Evolutionary conservation across 2,329 filamentous ascomycete species (phyloP).

Genomic region (Ophiostoma populinum): DNA sequence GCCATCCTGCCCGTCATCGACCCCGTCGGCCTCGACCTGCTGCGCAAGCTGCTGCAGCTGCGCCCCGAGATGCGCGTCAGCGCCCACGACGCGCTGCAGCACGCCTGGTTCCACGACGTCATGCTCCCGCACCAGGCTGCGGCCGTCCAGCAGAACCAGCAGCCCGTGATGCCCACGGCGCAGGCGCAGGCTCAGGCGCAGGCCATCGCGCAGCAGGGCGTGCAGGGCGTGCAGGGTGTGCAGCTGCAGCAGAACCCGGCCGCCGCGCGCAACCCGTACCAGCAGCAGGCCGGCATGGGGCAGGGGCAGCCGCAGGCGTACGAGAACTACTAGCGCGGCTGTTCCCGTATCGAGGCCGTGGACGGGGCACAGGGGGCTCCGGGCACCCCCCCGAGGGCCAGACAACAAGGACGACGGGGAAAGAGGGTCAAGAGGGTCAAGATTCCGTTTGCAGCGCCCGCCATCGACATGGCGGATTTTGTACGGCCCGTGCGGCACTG

Average conservation of each 20-base stretch:
- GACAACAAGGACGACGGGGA: too few species aligned
- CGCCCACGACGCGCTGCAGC: conserved; percentile 68
- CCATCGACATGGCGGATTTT: too few species aligned
- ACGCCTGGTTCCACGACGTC: conserved; percentile 81
- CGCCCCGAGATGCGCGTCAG: conserved; percentile 82
- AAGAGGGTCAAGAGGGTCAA: too few species aligned
- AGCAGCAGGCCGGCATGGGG: conserved; percentile 12
- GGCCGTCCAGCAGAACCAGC: conserved; percentile 49
- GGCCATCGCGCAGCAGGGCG: conserved; percentile 7
- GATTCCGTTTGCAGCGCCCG: too few species aligned
- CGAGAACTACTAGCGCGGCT: conserved; percentile 13
- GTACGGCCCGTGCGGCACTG: too few species aligned
- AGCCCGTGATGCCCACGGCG: conserved; percentile 42
- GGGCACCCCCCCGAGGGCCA: too few species aligned
- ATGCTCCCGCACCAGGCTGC: conserved; percentile 30
- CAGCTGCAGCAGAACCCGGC: conserved; percentile 15
- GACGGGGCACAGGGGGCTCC: too few species aligned
- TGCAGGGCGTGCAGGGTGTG: neutral
- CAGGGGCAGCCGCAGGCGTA: conserved; percentile 13
- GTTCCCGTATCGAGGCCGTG: too few species aligned
- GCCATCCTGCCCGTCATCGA: conserved; percentile 85
- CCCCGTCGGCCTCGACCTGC: conserved; percentile 65
- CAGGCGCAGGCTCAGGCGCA: conserved; percentile 40
- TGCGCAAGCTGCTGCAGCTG: conserved; percentile 82
- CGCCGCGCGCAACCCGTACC: conserved; percentile 12